These are phyloP conservation scores for Daldinia eschscholtzii DNA, from an alignment of 2,329 filamentous ascomycete species.

Conservation along the genomic window DNA sequence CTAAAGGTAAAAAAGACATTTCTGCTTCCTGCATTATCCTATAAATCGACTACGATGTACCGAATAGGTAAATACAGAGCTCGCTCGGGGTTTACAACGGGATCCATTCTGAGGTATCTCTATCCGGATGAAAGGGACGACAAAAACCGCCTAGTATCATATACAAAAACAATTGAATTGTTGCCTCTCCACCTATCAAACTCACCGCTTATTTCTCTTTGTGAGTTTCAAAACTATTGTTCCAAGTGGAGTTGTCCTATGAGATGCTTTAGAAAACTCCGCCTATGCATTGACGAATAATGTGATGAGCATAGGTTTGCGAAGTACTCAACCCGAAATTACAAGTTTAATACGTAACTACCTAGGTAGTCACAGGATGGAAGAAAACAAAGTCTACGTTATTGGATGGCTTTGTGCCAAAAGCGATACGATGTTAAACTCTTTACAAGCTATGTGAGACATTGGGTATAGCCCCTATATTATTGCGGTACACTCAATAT, in stretches of 20 bases:
- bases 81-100: background rate
- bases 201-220: background rate
- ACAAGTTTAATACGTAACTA: background rate
- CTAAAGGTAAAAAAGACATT: background rate
- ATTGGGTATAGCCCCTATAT: background rate
- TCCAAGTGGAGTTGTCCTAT: background rate
- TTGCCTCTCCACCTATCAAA: background rate
- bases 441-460: background rate
- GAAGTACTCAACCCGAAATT: background rate
- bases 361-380: background rate
- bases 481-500: background rate
- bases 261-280: background rate
- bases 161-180: background rate
- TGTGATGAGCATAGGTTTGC: too few relatives aligned
- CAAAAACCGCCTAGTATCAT: background rate
- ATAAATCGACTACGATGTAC: background rate
- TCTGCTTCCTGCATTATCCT: background rate
- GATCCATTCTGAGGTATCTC: background rate
- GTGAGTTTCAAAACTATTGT: background rate
- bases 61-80: background rate
- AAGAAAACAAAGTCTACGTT: background rate
- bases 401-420: background rate
- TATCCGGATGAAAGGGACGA: background rate
- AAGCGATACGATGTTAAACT: background rate
- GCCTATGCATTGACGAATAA: slow-evolving; percentile 4